Percentiles rank a stretch among this genome's conserved stretches.
phyloP scores from a whole-genome alignment of 495 filamentous ascomycete species.

The Penicillium canariense region DNA sequence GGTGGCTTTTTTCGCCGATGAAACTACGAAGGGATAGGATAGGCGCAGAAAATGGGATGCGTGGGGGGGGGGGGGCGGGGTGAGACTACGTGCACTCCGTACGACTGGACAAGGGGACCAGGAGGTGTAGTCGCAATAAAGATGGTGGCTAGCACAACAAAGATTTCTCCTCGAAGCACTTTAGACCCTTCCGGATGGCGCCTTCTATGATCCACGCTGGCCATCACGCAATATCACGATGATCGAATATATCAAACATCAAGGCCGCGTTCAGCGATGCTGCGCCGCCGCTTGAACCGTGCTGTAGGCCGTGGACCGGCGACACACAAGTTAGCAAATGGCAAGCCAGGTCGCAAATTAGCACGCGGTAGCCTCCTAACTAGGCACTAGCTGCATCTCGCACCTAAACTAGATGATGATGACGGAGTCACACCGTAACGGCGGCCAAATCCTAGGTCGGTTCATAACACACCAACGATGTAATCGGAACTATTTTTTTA shows the following conservation, averaged over 20 bases:
- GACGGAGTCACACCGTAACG: no score
- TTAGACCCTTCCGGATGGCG: background rate
- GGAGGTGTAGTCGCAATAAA: background rate
- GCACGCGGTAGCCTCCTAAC: no score
- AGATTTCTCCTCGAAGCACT: background rate
- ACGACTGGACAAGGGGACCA: background rate
- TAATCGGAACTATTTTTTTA: no score
- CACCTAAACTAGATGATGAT: no score
- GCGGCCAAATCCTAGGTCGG: no score
- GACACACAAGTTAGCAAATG: no score
- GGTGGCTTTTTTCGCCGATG: conserved; percentile 1
- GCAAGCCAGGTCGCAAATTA: no score
- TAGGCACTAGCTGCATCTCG: no score
- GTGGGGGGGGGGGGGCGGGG: no score
- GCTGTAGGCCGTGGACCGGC: conserved; percentile 12
- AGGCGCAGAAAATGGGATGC: background rate
- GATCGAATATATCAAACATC: conserved; percentile 13
- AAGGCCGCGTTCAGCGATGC: conserved; percentile 26
- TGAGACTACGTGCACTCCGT: no score
- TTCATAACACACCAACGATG: no score
- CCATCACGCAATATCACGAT: conserved; percentile 3
- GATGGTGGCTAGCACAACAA: background rate
- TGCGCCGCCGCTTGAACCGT: conserved; percentile 19
- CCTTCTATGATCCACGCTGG: no score
- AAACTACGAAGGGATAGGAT: conserved; percentile 1